Conservation (phyloP, 1,284 basidiomycete species). For the Rhodotorula glutinis region DNA sequence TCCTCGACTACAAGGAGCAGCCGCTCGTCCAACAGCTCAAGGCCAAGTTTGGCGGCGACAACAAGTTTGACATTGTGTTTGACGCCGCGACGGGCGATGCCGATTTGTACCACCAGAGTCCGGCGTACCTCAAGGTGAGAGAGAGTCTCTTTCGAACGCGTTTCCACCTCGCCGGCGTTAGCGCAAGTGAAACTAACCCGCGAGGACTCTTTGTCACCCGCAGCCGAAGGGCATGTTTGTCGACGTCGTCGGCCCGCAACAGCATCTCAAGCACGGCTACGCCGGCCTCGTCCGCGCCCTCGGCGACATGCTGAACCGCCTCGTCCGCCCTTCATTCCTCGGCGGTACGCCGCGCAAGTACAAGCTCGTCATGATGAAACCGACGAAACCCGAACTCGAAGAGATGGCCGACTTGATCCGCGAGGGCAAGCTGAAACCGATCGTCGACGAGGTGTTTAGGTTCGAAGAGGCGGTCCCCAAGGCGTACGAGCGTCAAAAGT, state of each 20-base stretch:
- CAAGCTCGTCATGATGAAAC: slow-evolving; percentile 42
- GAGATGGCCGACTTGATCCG: slow-evolving; percentile 49
- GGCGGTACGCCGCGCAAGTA: slow-evolving; percentile 38
- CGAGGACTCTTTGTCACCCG: no score
- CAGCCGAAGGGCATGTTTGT: slow-evolving; percentile 18
- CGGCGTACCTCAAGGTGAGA: slow-evolving; percentile 41
- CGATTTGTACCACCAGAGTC: slow-evolving; percentile 34
- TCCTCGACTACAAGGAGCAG: slow-evolving; percentile 60
- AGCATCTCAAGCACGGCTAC: slow-evolving; percentile 2
- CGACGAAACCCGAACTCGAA: slow-evolving; percentile 27
- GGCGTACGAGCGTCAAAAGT: slow-evolving; percentile 62
- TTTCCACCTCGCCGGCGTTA: no score
- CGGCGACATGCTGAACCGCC: slow-evolving; percentile 4
- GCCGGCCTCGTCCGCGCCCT: neutral
- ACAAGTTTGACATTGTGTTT: slow-evolving; percentile 42
- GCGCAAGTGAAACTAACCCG: no score
- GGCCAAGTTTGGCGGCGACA: slow-evolving; percentile 41
- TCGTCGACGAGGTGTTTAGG: slow-evolving; percentile 60
- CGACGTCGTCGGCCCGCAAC: slow-evolving; percentile 27
- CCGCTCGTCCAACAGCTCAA: slow-evolving; percentile 54
- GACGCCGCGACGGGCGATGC: slow-evolving; percentile 39
- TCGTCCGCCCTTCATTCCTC: slow-evolving; percentile 15
- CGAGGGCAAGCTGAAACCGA: slow-evolving; percentile 55
- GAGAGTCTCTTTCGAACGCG: neutral
- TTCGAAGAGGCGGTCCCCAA: slow-evolving; percentile 58